These are phyloP conservation scores for Taphrina deformans DNA, from an alignment of 1,139 yeast genomes.

Conservation along the genomic window DNA sequence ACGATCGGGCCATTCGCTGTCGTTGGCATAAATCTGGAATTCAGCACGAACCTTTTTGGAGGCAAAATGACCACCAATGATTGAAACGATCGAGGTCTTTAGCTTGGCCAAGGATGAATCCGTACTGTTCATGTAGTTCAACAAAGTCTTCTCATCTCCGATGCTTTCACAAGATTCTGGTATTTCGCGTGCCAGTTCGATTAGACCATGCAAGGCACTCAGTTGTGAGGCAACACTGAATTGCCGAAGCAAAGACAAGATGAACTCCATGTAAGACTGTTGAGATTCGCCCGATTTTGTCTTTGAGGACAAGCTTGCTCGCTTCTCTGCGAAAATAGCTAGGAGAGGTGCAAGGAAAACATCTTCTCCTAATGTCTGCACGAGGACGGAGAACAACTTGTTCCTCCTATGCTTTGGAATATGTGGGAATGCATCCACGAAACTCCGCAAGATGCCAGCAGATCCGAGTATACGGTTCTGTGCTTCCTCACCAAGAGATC, in stretches of 20 bases:
- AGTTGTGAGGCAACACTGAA: constrained; percentile 15
- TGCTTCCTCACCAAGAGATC: constrained; percentile 42
- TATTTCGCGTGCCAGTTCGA: constrained; percentile 16
- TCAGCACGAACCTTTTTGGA: constrained; percentile 27
- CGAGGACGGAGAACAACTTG: constrained; percentile 72
- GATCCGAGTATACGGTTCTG: constrained; percentile 55
- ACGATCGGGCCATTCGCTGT: constrained; percentile 9
- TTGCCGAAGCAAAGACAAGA: constrained; percentile 27
- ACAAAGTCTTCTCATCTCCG: not conserved
- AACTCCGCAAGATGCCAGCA: constrained; percentile 81
- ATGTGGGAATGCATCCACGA: constrained; percentile 89
- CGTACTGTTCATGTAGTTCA: not conserved
- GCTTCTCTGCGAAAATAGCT: constrained; percentile 69
- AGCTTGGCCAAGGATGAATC: not conserved
- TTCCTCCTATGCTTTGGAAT: constrained; percentile 96
- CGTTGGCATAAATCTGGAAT: constrained; percentile 12
- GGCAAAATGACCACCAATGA: constrained; percentile 20
- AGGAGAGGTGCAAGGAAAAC: constrained; percentile 69
- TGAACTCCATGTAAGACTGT: constrained; percentile 55
- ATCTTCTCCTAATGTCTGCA: constrained; percentile 71
- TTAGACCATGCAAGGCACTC: constrained; percentile 10
- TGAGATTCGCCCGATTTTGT: constrained; percentile 47
- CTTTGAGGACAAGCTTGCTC: constrained; percentile 65
- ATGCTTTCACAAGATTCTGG: constrained; percentile 1
- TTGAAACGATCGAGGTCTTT: constrained; percentile 5